Conservation (phyloP, 495 filamentous ascomycete species). For the Podospora appendiculata region DNA sequence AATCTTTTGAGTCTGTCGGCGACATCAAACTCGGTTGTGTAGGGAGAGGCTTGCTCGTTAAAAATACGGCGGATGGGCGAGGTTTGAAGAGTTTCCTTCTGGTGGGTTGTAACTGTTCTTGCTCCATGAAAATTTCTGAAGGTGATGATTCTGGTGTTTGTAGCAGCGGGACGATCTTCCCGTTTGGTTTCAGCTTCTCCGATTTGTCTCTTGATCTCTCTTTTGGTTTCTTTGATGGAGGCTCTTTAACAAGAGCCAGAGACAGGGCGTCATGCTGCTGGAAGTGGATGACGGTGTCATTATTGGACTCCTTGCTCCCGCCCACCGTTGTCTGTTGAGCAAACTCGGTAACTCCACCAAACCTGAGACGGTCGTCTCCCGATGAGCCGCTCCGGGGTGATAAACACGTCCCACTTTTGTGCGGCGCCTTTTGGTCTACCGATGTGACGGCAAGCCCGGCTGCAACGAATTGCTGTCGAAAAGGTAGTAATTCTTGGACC, state of each 20-base stretch:
- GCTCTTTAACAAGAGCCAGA: constrained; percentile 1
- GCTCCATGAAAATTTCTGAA: not conserved
- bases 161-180: not conserved
- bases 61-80: constrained; percentile 6
- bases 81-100: not conserved
- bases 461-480: constrained; percentile 33
- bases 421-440: constrained; percentile 24
- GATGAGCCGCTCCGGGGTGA: not conserved
- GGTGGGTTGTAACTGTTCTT: not conserved
- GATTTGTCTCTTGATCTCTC: not conserved
- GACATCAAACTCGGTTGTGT: not conserved
- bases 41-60: constrained; percentile 10
- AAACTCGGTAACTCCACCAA: constrained; percentile 1
- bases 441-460: constrained; percentile 45
- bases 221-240: not conserved
- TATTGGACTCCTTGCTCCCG: constrained; percentile 8
- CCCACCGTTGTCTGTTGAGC: not conserved
- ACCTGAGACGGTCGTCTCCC: constrained; percentile 1
- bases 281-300: constrained; percentile 7
- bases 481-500: constrained; percentile 37
- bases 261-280: not conserved
- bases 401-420: not conserved
- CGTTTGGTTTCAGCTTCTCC: not conserved
- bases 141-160: not conserved
- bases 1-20: not conserved